Conservation (phyloP, 805 yeast species). For the Cyberlindnera amylophila region DNA sequence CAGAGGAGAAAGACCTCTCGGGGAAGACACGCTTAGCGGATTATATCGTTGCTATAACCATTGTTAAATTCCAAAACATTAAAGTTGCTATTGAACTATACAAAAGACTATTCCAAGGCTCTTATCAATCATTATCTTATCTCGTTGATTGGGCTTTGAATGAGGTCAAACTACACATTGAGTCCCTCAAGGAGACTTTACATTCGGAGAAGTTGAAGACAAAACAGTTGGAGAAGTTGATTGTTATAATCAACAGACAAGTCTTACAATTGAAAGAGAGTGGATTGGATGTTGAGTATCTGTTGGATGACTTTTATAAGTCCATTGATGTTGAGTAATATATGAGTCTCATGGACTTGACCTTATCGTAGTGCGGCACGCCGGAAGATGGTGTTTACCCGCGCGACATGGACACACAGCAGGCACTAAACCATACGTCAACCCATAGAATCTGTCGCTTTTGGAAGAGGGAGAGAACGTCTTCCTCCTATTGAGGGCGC, state of each 20-base stretch:
- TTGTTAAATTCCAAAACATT: slow-evolving; percentile 58
- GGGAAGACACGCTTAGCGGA: slow-evolving; percentile 43
- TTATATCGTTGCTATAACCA: slow-evolving; percentile 58
- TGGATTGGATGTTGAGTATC: slow-evolving; percentile 63
- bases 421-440: no score
- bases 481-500: no score
- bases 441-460: no score
- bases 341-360: no score
- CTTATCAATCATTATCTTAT: slow-evolving; percentile 44
- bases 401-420: no score
- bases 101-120: slow-evolving; percentile 45
- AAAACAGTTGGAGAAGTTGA: slow-evolving; percentile 50
- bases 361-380: no score
- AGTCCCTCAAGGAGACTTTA: slow-evolving; percentile 67
- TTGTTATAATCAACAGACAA: slow-evolving; percentile 53
- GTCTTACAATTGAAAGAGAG: slow-evolving; percentile 55
- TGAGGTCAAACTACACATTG: slow-evolving; percentile 38
- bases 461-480: no score
- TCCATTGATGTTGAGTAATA: slow-evolving; percentile 19
- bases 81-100: slow-evolving; percentile 54
- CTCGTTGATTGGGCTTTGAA: slow-evolving; percentile 41
- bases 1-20: slow-evolving; percentile 39
- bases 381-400: no score
- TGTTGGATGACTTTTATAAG: slow-evolving; percentile 24
- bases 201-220: slow-evolving; percentile 55